Conservation (phyloP, 2,329 filamentous ascomycete species). For the Venturia carpophila region DNA sequence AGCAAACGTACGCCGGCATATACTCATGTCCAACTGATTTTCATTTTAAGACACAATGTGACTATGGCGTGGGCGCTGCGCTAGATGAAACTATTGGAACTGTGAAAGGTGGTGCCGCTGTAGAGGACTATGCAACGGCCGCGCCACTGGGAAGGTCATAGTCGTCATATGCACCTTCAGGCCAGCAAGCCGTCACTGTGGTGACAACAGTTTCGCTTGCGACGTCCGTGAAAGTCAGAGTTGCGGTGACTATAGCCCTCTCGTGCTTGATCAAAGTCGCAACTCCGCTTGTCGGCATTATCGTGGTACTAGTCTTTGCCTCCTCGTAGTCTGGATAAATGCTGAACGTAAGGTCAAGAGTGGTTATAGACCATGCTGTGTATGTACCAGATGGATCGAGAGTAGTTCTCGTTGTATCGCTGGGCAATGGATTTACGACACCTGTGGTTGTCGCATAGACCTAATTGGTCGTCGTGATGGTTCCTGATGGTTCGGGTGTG, state of each 20-base stretch:
- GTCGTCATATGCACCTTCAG: conserved; percentile 17
- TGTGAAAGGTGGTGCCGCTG: background rate
- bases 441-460: background rate
- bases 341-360: background rate
- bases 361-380: background rate
- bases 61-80: background rate
- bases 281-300: background rate
- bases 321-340: background rate
- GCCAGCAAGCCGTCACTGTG: background rate
- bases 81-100: background rate
- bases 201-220: background rate
- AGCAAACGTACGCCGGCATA: background rate
- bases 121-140: background rate
- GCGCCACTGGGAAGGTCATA: conserved; percentile 22
- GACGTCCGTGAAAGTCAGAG: background rate
- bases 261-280: background rate
- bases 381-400: background rate
- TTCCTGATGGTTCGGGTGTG: background rate
- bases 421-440: background rate
- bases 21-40: background rate
- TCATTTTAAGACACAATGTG: background rate
- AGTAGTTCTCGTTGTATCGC: background rate
- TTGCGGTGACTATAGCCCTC: background rate
- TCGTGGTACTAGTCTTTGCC: background rate
- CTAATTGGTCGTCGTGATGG: background rate